These are phyloP conservation scores for Saccharomycopsis fermentans DNA, from an alignment of 805 yeast species.

Conservation along the genomic window DNA sequence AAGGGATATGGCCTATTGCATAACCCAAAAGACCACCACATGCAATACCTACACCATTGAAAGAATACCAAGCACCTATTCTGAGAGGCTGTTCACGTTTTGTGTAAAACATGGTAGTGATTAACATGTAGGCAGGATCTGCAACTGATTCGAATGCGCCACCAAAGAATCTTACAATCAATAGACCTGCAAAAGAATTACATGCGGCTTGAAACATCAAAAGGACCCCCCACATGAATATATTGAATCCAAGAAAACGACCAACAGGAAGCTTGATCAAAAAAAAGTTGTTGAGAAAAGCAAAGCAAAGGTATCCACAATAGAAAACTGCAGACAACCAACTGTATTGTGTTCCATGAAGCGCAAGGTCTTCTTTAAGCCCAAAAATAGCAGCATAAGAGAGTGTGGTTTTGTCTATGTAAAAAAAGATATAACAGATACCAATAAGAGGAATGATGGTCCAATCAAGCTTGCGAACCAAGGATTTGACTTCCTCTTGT, in stretches of 20 bases:
- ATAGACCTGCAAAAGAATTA: conserved; percentile 33
- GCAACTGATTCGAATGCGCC: conserved; percentile 22
- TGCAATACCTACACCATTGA: conserved; percentile 25
- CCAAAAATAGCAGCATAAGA: conserved; percentile 40
- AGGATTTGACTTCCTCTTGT: conserved; percentile 31
- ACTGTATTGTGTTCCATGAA: conserved; percentile 32
- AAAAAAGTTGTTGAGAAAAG: conserved; percentile 27
- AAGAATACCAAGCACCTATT: conserved; percentile 28
- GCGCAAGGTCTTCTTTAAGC: conserved; percentile 29
- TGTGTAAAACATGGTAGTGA: conserved; percentile 28
- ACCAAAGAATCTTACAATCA: conserved; percentile 23
- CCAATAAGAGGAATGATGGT: conserved; percentile 31
- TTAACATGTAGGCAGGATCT: conserved; percentile 26
- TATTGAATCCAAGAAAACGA: conserved; percentile 26
- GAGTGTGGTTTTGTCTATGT: conserved; percentile 33
- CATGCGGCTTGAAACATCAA: conserved; percentile 28
- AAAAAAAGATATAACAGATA: conserved; percentile 29
- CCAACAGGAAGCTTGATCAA: conserved; percentile 30
- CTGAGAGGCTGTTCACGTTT: conserved; percentile 26
- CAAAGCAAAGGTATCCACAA: conserved; percentile 36
- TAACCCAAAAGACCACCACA: conserved; percentile 23
- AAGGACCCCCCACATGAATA: conserved; percentile 29
- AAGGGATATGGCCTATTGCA: conserved; percentile 21
- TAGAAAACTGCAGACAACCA: conserved; percentile 35
- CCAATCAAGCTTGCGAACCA: conserved; percentile 31